Base-by-base conservation (phyloP, 441 rosid genomes). In the Erysimum cheiri region DNA sequence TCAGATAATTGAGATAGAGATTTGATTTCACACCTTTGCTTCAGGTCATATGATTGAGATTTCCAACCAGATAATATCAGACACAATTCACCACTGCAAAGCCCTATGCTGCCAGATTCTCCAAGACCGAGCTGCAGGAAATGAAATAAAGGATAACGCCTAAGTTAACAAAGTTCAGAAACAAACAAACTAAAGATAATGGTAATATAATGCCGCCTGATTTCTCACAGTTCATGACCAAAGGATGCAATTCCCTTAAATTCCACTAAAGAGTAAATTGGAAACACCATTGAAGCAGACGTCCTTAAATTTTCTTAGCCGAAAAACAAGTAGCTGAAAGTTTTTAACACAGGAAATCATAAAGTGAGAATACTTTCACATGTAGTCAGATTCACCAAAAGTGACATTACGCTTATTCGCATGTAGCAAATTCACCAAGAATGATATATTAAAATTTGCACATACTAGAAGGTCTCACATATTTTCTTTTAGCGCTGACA, bases 111-210 rank as follows among this genome's bases (percentile, higher is more conserved):
- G 15, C 31, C 26, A 48, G 69, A 64, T 33, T 19, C 69, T 48
- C 69, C 56, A 64, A 64, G 67, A 61, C 14, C 26, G 28, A 14
- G 46, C 57, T 47, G 58, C 55, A 52, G 17, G 19, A 66, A 28
- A 66, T 52, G 49, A 14, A 32, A 15, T 10, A 54, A 31, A 54
- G 6, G n/a, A 24, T 48, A 35, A 29, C 0, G 5, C 29, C 40
- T 9, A 61, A 15, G 66, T 44, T 43, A 17, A 14, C 46, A 58
- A 37, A 22, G 46, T 36, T 58, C 32, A 12, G 63, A 36, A 58
- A 37, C 40, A 54, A 35, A 36, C 10, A 29, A 53, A 53, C 58
- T 22, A 37, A 0, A 37, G 47, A 37, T 55, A 35, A 19, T 17
- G 44, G 61, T n/a, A 57, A 10, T 0, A 35, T 14, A 50, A 17